A percentile compares a stretch with the other conserved stretches of the same genome.
phyloP scores from a whole-genome alignment of 495 filamentous ascomycete species.

The Podospora comata region DNA sequence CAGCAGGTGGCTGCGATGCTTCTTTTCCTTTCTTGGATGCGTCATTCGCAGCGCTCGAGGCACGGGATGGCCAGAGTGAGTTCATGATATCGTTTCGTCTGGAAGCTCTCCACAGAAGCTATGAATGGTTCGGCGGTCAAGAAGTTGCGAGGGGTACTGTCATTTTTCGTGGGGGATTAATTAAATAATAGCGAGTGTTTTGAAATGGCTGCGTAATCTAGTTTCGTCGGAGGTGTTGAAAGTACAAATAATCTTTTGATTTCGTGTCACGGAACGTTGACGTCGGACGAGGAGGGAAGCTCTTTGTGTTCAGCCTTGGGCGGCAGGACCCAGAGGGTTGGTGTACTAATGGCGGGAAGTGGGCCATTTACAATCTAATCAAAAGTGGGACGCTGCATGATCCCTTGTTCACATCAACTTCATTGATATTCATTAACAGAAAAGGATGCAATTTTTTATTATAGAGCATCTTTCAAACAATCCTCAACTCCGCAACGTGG shows the following conservation, averaged over 20 bases:
- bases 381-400: neutral
- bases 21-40: conserved; percentile 20
- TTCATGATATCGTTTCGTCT: conserved; percentile 37
- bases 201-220: neutral
- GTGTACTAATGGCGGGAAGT: neutral
- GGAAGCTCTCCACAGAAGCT: conserved; percentile 4
- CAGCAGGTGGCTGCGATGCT: conserved; percentile 12
- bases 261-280: neutral
- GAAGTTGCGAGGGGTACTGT: neutral
- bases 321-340: neutral
- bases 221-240: neutral
- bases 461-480: neutral
- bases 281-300: neutral
- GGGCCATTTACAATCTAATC: neutral
- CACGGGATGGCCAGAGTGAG: conserved; percentile 40
- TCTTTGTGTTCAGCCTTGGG: neutral
- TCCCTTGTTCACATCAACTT: neutral
- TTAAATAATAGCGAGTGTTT: neutral
- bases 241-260: neutral
- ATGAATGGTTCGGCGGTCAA: neutral
- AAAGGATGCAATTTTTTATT: neutral
- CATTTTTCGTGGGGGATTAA: neutral
- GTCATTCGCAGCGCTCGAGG: conserved; percentile 23
- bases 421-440: neutral
- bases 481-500: neutral